Conservation (phyloP, 768 basidiomycete genomes). For the Phylloporus sp. region DNA sequence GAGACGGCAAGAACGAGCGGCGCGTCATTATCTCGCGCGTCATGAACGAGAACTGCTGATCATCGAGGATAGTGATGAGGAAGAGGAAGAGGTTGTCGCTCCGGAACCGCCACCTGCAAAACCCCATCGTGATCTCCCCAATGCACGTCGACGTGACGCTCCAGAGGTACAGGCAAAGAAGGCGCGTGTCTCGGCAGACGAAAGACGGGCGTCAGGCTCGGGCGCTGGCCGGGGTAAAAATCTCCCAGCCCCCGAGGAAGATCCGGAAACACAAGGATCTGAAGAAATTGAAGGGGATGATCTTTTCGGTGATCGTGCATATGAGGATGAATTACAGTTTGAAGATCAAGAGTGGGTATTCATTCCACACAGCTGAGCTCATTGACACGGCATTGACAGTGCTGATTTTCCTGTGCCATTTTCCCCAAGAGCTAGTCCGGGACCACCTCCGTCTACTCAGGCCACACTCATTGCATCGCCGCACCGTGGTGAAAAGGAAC, state of each 20-base stretch:
- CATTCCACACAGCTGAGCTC: not conserved
- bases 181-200: constrained; percentile 4
- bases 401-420: not conserved
- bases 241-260: not conserved
- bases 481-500: not conserved
- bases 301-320: constrained; percentile 21
- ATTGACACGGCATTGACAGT: constrained; percentile 3
- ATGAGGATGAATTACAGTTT: not conserved
- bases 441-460: constrained; percentile 20
- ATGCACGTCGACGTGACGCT: constrained; percentile 1
- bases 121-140: constrained; percentile 11
- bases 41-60: not conserved
- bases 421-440: constrained; percentile 2
- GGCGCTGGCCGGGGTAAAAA: not conserved
- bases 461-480: constrained; percentile 25
- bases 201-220: not conserved
- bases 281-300: constrained; percentile 14
- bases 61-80: constrained; percentile 6
- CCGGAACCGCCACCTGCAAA: constrained; percentile 8
- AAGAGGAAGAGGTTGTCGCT: not conserved
- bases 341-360: constrained; percentile 14
- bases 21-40: not conserved
- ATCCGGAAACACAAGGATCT: not conserved
- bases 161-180: constrained; percentile 11
- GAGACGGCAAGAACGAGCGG: not conserved